Conservation (phyloP, 129 eudicot genomes). For the Helichrysum umbraculigerum region DNA sequence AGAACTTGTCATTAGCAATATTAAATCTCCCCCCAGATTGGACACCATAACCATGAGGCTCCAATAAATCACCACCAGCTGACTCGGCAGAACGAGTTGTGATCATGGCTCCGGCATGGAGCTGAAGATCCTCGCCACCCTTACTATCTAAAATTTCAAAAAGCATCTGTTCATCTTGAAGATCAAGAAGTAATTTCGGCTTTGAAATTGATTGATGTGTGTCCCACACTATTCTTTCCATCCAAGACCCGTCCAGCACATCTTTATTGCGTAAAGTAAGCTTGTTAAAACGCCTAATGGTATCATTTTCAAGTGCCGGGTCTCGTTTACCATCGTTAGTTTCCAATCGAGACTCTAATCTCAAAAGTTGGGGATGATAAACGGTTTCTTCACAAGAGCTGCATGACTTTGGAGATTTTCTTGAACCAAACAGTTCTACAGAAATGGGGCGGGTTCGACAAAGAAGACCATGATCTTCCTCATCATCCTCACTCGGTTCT, state of each 20-base stretch:
- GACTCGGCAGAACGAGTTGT: constrained; percentile 56
- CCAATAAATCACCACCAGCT: constrained; percentile 49
- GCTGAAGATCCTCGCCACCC: constrained; percentile 62
- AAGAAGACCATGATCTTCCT: constrained; percentile 41
- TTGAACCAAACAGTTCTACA: constrained; percentile 69
- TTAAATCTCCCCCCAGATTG: constrained; percentile 60
- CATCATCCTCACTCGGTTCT: constrained; percentile 23
- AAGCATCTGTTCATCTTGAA: constrained; percentile 94
- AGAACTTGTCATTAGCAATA: constrained; percentile 85
- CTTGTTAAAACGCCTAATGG: constrained; percentile 63
- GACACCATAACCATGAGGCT: constrained; percentile 62
- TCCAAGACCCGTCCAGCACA: constrained; percentile 74
- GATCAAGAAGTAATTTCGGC: constrained; percentile 81
- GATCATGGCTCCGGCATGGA: constrained; percentile 94
- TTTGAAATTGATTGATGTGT: constrained; percentile 51
- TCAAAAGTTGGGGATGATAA: constrained; percentile 79
- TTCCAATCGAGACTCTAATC: constrained; percentile 69
- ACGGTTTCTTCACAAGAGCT: constrained; percentile 38
- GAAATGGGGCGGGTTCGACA: constrained; percentile 34
- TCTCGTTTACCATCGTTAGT: constrained; percentile 45
- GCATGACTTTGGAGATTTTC: constrained; percentile 33
- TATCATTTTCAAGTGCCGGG: constrained; percentile 44
- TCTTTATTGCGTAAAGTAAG: constrained; percentile 77
- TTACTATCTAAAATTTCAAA: constrained; percentile 78
- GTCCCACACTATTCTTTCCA: constrained; percentile 89